Evolutionary conservation across 345 rosid species (phyloP), one percentile per base, ranked within the genome.

Genomic region (Eucalyptus marginata): DNA sequence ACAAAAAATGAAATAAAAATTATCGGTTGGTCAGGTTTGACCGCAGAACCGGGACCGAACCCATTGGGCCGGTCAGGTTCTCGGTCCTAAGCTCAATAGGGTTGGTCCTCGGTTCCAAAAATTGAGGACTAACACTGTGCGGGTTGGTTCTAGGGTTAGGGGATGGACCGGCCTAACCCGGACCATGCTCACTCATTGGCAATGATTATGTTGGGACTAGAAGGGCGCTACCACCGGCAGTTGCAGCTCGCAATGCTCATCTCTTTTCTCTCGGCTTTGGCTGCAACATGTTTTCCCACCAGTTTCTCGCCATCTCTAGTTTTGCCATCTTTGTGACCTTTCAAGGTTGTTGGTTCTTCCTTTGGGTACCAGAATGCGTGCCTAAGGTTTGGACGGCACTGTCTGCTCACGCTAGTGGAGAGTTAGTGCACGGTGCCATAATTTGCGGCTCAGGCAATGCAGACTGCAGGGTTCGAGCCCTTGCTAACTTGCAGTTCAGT

Each of bases 151-250:
- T n/a, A n/a, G n/a, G n/a, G n/a, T n/a, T n/a, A n/a, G n/a, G n/a
- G n/a, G n/a, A n/a, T n/a, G n/a, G n/a, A n/a, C n/a, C n/a, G n/a
- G n/a, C n/a, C n/a, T n/a, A n/a, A n/a, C n/a, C n/a, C n/a, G n/a
- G n/a, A n/a, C n/a, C n/a, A n/a, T n/a, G n/a, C n/a, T n/a, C n/a
- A n/a, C n/a, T n/a, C n/a, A n/a, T n/a, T n/a, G n/a, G n/a, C 8
- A 93, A 94, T 88, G 97, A 96, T 84, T 98, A 95, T 54, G 93
- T 89, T 86, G 99, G 99, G 98, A 58, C 94, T 96, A 27, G 97
- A 96, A 93, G 98, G 99, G 83, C 98, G 93, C 88, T 96, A 95
- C 91, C 98, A 95, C 87, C 96, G 94, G 95, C 97, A 96, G 76
- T 89, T 97, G 89, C 99, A 96, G 92, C 93, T 97, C 58, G 94